phyloP scores from a whole-genome alignment of 768 basidiomycete species.

The Podaxis rugospora region DNA sequence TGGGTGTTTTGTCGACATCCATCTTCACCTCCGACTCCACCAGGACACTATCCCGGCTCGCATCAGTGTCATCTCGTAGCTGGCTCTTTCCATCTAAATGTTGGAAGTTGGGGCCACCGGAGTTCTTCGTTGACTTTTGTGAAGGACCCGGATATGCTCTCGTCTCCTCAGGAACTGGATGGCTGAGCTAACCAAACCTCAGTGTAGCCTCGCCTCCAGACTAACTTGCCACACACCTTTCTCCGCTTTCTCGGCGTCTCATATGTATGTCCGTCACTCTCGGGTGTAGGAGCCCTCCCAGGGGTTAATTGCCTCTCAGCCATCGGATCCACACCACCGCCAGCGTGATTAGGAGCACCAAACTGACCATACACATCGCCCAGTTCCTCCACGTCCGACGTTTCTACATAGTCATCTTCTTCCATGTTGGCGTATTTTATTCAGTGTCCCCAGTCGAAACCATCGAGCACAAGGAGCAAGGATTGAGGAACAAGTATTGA shows the following conservation, averaged over 20 bases:
- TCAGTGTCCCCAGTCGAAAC: neutral
- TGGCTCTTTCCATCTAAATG: neutral
- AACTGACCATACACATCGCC: neutral
- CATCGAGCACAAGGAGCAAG: neutral
- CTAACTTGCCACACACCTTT: neutral
- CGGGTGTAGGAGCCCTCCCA: neutral
- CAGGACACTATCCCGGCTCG: neutral
- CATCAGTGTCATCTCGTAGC: neutral
- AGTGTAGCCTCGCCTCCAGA: neutral
- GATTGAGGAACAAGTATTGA: neutral
- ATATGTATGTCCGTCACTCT: neutral
- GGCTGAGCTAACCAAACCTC: constrained; percentile 1
- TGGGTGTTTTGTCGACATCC: neutral
- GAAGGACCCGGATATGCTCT: neutral
- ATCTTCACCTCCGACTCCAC: neutral
- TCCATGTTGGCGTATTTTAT: neutral
- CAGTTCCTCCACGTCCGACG: constrained; percentile 9
- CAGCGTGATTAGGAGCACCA: neutral
- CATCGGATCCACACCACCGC: neutral
- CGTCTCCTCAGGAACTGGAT: neutral
- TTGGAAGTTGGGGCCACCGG: neutral
- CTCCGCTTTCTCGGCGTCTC: constrained; percentile 1
- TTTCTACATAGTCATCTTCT: constrained; percentile 8
- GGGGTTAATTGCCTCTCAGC: neutral
- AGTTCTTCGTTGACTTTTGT: neutral